phyloP scores from a whole-genome alignment of 352 stramenopile species.

The Pythium guiyangense region DNA sequence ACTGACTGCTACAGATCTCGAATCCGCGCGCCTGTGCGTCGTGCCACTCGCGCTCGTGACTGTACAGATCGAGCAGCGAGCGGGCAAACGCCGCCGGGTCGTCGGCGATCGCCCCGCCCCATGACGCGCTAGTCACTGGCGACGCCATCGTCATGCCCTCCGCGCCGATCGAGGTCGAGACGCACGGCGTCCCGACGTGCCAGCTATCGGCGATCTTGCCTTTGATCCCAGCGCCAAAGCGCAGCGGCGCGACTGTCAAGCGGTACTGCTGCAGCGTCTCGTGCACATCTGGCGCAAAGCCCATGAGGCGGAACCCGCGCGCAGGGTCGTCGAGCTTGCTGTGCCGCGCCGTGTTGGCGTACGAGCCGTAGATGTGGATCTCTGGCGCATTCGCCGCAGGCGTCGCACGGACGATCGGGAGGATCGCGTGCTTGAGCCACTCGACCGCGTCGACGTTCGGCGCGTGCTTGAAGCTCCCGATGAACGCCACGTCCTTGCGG shows the following conservation, averaged over 20 bases:
- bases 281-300: constrained; percentile 73
- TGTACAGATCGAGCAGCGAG: constrained; percentile 44
- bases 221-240: constrained; percentile 93
- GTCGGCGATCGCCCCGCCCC: constrained; percentile 55
- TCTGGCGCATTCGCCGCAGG: constrained; percentile 15
- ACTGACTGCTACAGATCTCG: constrained; percentile 29
- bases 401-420: constrained; percentile 57
- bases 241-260: constrained; percentile 86
- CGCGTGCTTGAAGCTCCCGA: constrained; percentile 90
- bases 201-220: constrained; percentile 94
- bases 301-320: constrained; percentile 67
- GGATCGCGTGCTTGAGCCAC: constrained; percentile 63
- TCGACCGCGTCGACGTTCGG: constrained; percentile 90
- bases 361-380: constrained; percentile 88
- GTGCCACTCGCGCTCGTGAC: constrained; percentile 31
- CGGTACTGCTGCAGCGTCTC: constrained; percentile 61
- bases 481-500: constrained; percentile 78
- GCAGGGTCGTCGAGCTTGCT: constrained; percentile 42
- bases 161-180: constrained; percentile 85
- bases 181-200: constrained; percentile 86
- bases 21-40: constrained; percentile 24
- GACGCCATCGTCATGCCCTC: constrained; percentile 68
- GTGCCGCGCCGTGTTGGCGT: constrained; percentile 47
- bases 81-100: constrained; percentile 33
- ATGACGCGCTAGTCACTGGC: constrained; percentile 8